Percentiles rank a stretch among this genome's conserved stretches.
phyloP scores from a whole-genome alignment of 192 early-diverging fungal species.

The Entomortierella lignicola region DNA sequence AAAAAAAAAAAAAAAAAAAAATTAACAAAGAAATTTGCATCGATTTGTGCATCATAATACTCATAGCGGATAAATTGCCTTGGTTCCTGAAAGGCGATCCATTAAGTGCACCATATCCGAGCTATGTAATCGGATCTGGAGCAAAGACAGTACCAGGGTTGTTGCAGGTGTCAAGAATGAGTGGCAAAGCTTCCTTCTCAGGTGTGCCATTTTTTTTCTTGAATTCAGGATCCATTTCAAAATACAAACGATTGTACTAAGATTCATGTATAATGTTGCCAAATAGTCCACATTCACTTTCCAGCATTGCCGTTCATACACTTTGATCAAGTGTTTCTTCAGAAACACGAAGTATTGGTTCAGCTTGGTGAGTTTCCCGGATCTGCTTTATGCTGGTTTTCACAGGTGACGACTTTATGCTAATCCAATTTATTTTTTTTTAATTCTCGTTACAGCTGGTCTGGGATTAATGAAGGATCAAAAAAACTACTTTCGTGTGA shows the following conservation, averaged over 20 bases:
- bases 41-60: not conserved
- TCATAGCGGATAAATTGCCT: conserved; percentile 36
- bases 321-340: conserved; percentile 53
- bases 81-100: conserved; percentile 49
- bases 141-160: conserved; percentile 25
- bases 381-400: not conserved
- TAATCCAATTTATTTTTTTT: not conserved
- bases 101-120: conserved; percentile 32
- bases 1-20: no score
- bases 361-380: conserved; percentile 27
- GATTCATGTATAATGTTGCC: not conserved
- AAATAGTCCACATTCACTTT: conserved; percentile 44
- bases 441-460: conserved; percentile 12
- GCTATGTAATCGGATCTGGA: conserved; percentile 40
- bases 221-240: not conserved
- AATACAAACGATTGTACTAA: not conserved
- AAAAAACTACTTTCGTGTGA: conserved; percentile 45
- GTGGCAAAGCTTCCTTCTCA: conserved; percentile 42
- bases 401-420: not conserved
- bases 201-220: conserved; percentile 7
- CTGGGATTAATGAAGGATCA: conserved; percentile 55
- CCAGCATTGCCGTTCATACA: conserved; percentile 46
- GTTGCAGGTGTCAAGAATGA: conserved; percentile 45
- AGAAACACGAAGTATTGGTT: conserved; percentile 33
- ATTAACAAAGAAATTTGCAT: no score